A percentile compares a stretch with the other conserved stretches of the same genome.
These are phyloP conservation scores for Colletotrichum sp. DNA, from an alignment of 2,329 filamentous ascomycete genomes.

Conservation along the genomic window DNA sequence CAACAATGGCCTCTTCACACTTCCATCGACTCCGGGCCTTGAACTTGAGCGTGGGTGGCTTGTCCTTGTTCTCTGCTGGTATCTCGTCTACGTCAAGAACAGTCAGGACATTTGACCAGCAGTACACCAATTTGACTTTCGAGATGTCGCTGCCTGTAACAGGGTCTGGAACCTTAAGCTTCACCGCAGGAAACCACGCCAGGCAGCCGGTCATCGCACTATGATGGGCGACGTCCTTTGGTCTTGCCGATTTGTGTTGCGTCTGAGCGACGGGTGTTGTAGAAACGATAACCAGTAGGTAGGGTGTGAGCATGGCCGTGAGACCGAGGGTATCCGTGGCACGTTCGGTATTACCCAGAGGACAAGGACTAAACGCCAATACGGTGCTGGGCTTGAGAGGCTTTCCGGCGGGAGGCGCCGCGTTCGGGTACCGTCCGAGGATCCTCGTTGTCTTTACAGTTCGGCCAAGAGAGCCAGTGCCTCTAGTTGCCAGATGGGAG, in stretches of 20 bases:
- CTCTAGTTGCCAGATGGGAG: constrained; percentile 91
- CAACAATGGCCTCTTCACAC: constrained; percentile 93
- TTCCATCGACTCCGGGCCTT: constrained; percentile 86
- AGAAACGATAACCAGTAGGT: constrained; percentile 94
- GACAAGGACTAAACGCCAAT: constrained; percentile 86
- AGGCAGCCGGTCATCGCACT: constrained; percentile 92
- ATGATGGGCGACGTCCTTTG: constrained; percentile 89
- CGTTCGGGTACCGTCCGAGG: constrained; percentile 85
- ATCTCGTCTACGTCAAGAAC: constrained; percentile 86
- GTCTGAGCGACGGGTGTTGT: constrained; percentile 96
- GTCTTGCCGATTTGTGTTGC: constrained; percentile 89
- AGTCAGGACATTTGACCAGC: constrained; percentile 97
- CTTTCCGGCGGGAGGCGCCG: constrained; percentile 64
- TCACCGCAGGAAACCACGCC: constrained; percentile 97
- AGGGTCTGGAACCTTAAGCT: constrained; percentile 77
- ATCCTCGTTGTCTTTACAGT: constrained; percentile 90
- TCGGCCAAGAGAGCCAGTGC: constrained; percentile 83
- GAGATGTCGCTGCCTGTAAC: constrained; percentile 72
- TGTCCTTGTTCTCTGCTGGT: constrained; percentile 71
- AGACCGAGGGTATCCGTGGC: constrained; percentile 86
- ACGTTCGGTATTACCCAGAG: constrained; percentile 92
- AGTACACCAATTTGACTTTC: constrained; percentile 90
- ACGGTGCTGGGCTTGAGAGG: constrained; percentile 91
- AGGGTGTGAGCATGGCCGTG: constrained; percentile 94
- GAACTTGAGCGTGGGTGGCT: constrained; percentile 80